Evolutionary conservation across 2,329 filamentous ascomycete species (phyloP).

Genomic region (Cryphonectria parasitica): DNA sequence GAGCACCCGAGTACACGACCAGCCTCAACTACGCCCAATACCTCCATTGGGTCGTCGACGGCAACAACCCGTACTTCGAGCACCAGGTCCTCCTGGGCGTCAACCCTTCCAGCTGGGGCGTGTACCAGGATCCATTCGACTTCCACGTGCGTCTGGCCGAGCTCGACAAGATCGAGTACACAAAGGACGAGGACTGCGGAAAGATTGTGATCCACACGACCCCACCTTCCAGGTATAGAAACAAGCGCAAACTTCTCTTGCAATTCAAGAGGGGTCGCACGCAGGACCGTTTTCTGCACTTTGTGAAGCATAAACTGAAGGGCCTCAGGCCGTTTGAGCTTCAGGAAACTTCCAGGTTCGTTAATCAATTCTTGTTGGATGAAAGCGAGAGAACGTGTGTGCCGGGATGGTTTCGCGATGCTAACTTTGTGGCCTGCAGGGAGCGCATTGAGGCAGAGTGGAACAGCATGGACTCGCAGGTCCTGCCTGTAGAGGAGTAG

Average conservation of each 20-base stretch:
- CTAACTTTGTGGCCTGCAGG: slow-evolving; percentile 33
- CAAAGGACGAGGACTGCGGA: slow-evolving; percentile 41
- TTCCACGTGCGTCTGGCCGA: slow-evolving; percentile 54
- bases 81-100: slow-evolving; percentile 56
- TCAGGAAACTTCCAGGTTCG: slow-evolving; percentile 47
- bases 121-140: slow-evolving; percentile 54
- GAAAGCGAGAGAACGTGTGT: neutral
- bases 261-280: slow-evolving; percentile 58
- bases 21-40: slow-evolving; percentile 56
- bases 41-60: slow-evolving; percentile 53
- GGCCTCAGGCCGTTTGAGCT: slow-evolving; percentile 41
- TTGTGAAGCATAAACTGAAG: slow-evolving; percentile 45
- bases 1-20: slow-evolving; percentile 51
- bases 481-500: slow-evolving; percentile 31
- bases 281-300: slow-evolving; percentile 55
- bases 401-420: neutral
- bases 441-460: slow-evolving; percentile 44
- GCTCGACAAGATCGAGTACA: slow-evolving; percentile 49
- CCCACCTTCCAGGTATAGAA: slow-evolving; percentile 37
- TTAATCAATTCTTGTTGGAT: slow-evolving; percentile 16
- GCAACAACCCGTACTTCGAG: slow-evolving; percentile 47
- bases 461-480: slow-evolving; percentile 42
- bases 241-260: slow-evolving; percentile 52
- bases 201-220: slow-evolving; percentile 48
- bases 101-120: slow-evolving; percentile 49